Evolutionary conservation across 495 filamentous ascomycete genomes (phyloP).

Genomic region (Daldinia childiae): DNA sequence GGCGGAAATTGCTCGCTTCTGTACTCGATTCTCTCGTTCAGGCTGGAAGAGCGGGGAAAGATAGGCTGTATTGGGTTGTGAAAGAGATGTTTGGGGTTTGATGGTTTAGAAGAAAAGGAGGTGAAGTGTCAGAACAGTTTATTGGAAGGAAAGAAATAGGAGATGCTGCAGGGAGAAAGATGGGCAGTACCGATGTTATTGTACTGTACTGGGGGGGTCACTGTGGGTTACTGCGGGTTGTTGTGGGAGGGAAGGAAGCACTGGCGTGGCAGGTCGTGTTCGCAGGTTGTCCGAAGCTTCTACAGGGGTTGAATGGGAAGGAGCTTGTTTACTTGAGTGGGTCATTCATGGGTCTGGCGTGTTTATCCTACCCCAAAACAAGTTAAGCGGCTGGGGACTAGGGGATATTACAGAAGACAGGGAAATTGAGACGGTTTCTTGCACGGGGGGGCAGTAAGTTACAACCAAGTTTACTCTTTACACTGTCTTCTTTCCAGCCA

Average conservation of each 20-base stretch:
- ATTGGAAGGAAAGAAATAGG: conserved; percentile 51
- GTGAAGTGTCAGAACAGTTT: conserved; percentile 46
- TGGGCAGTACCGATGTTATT: conserved; percentile 38
- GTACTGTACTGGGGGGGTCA: conserved; percentile 36
- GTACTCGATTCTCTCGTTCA: conserved; percentile 50
- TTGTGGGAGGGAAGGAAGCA: conserved; percentile 21
- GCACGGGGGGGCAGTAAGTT: conserved; percentile 31
- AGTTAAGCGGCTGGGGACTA: conserved; percentile 32
- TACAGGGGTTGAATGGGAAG: conserved; percentile 43
- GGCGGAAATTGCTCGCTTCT: conserved; percentile 45
- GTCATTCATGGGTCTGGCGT: conserved; percentile 30
- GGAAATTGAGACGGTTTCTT: conserved; percentile 22
- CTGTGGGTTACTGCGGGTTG: conserved; percentile 15
- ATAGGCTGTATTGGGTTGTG: conserved; percentile 34
- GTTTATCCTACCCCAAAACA: conserved; percentile 43
- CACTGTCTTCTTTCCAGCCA: conserved; percentile 20
- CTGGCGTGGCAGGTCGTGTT: conserved; percentile 40
- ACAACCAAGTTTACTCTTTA: conserved; percentile 26
- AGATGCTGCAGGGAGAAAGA: conserved; percentile 39
- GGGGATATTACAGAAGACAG: neutral
- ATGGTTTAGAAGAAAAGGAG: conserved; percentile 47
- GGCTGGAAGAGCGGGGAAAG: conserved; percentile 47
- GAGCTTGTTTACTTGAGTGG: conserved; percentile 46
- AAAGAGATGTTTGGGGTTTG: conserved; percentile 46
- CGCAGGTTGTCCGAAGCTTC: conserved; percentile 9